A percentile compares a stretch with the other conserved stretches of the same genome.
phyloP scores from a whole-genome alignment of 2,329 filamentous ascomycete species.

The Eurotiales sp. region DNA sequence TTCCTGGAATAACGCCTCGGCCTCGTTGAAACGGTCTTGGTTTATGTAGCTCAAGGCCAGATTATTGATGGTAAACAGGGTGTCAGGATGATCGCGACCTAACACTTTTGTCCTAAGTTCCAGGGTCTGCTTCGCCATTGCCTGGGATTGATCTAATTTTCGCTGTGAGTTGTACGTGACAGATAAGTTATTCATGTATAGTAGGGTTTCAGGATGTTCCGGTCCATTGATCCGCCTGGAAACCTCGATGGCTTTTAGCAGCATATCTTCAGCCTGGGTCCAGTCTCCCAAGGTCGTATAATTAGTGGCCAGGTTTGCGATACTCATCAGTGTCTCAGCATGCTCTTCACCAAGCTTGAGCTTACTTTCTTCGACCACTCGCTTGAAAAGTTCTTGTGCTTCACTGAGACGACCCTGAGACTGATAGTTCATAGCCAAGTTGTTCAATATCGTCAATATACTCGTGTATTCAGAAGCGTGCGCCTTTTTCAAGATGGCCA shows the following conservation, averaged over 20 bases:
- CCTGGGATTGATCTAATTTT: not conserved
- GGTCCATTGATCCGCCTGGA: conserved; percentile 6
- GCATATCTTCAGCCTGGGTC: conserved; percentile 19
- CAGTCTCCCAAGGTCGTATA: not conserved
- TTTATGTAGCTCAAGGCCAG: conserved; percentile 13
- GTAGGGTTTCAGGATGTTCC: conserved; percentile 15
- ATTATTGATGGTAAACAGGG: conserved; percentile 17
- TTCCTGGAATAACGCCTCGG: conserved; percentile 17
- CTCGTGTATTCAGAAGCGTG: conserved; percentile 10
- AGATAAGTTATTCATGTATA: conserved; percentile 11
- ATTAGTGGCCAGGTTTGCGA: conserved; percentile 16
- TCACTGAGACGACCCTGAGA: conserved; percentile 6
- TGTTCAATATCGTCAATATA: not conserved
- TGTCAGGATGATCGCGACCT: conserved; percentile 16
- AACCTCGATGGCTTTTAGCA: conserved; percentile 9
- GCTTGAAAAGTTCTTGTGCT: conserved; percentile 14
- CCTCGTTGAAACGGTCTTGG: conserved; percentile 18
- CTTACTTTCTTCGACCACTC: conserved; percentile 10
- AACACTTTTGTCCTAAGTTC: conserved; percentile 7
- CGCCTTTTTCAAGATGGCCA: conserved; percentile 12
- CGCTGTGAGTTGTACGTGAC: not conserved
- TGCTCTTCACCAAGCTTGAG: conserved; percentile 11
- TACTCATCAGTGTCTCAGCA: conserved; percentile 18
- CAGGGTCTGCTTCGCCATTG: not conserved
- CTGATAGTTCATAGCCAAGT: not conserved